Evolutionary conservation across 208 protist species (phyloP), one percentile per base, ranked within the genome.

Genomic region (Trypanosoma melophagium): DNA sequence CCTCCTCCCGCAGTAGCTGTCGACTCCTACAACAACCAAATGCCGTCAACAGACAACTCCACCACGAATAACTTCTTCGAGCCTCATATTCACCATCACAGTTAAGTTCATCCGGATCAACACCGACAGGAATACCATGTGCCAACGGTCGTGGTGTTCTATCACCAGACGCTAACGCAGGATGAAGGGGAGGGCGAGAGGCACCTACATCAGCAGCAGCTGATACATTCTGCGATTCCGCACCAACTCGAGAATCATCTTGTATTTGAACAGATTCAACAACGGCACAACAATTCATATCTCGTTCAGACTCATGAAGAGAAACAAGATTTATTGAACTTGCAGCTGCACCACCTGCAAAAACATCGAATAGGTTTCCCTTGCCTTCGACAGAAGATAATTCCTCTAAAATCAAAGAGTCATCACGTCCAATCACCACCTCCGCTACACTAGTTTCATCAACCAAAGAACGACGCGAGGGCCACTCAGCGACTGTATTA

Each of bases 31-130:
- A 54, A 14, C 50, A 54, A 7, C 5, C 7, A 28, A 54, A 24
- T 19, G 50, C 7, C 7, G 16, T 54, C 16, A 54, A 54, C 50
- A 54, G 17, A n/a, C 50, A 54, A 54, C 50, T 14, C 50, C 50
- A 54, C 5, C 5, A 24, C 7, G 50, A 19, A 54, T 54, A 28
- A n/a, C n/a, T n/a, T n/a, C n/a, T n/a, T n/a, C 9, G 16, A 28
- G 21, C 9, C 19, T 54, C 50, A 19, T 21, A 7, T 24, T 7
- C 7, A 24, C 7, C 7, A n/a, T 54, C 50, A n/a, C n/a, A n/a
- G n/a, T n/a, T n/a, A n/a, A n/a, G n/a, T 9, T 54, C 50, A 54
- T 54, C 50, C 16, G 50, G 17, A 14, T 54, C 50, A 28, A 54
- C 21, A 21, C 50, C 50, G 16, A 28, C 9, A 24, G 21, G 50